Conservation (phyloP, 202 grass and related monocot genomes). For the Elaeis oleifera region DNA sequence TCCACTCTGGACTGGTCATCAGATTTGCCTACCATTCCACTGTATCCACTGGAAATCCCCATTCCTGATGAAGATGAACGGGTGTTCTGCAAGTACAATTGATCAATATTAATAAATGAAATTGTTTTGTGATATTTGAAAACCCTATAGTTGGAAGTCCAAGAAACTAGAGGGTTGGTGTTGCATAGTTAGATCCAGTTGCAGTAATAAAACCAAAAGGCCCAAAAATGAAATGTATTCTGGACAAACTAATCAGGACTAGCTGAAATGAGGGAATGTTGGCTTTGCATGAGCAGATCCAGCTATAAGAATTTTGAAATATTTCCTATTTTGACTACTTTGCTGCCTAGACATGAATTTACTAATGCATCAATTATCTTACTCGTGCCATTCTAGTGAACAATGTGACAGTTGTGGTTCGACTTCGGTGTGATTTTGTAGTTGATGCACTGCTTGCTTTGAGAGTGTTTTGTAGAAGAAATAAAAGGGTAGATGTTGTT, state of each 20-base stretch:
- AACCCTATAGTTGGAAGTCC: no score
- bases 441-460: conserved; percentile 68
- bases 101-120: neutral
- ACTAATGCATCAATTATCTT: conserved; percentile 17
- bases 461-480: conserved; percentile 76
- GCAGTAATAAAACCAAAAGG: no score
- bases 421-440: conserved; percentile 44
- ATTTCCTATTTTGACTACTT: conserved; percentile 6
- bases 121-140: no score
- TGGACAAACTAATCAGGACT: no score
- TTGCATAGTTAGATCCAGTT: no score
- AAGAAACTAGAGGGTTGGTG: no score
- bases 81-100: conserved; percentile 53
- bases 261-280: no score
- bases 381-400: conserved; percentile 79
- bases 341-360: no score
- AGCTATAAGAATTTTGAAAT: neutral
- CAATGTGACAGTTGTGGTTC: conserved; percentile 50
- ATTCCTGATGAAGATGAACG: conserved; percentile 52
- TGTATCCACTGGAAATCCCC: conserved; percentile 65
- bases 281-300: no score
- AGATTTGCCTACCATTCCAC: conserved; percentile 66
- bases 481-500: conserved; percentile 74
- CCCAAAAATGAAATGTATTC: no score
- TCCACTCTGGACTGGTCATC: conserved; percentile 56